These are phyloP conservation scores for Fusarium brevicatenulatum DNA, from an alignment of 2,329 filamentous ascomycete genomes.

Conservation along the genomic window DNA sequence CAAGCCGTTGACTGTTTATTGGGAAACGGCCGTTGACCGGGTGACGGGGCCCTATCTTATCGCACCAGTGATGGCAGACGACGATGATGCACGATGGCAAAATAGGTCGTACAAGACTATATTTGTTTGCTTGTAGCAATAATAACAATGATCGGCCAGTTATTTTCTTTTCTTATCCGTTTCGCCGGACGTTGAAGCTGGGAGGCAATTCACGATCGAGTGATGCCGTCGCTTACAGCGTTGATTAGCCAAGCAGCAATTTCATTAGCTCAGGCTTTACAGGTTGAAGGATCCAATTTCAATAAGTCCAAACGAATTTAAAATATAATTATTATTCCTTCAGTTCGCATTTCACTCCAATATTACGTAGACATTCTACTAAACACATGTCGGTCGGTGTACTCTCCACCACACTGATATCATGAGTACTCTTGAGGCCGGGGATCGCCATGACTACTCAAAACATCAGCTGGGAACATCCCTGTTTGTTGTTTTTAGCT, in stretches of 20 bases:
- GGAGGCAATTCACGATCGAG: neutral
- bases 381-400: neutral
- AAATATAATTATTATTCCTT: neutral
- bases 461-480: conserved; percentile 9
- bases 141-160: neutral
- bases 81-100: conserved; percentile 20
- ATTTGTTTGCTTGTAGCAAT: neutral
- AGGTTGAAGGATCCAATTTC: neutral
- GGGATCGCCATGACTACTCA: neutral
- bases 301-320: neutral
- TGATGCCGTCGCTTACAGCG: neutral
- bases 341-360: neutral
- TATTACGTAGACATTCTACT: neutral
- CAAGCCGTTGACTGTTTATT: conserved; percentile 46
- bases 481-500: conserved; percentile 25
- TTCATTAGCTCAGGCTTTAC: neutral
- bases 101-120: neutral
- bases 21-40: conserved; percentile 39
- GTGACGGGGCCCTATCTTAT: conserved; percentile 39
- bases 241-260: conserved; percentile 4
- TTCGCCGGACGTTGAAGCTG: neutral
- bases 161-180: neutral
- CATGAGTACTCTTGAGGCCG: conserved; percentile 3
- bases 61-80: conserved; percentile 18
- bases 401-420: neutral